Base-by-base conservation (phyloP, 441 rosid species). In the Eruca vesicaria region DNA sequence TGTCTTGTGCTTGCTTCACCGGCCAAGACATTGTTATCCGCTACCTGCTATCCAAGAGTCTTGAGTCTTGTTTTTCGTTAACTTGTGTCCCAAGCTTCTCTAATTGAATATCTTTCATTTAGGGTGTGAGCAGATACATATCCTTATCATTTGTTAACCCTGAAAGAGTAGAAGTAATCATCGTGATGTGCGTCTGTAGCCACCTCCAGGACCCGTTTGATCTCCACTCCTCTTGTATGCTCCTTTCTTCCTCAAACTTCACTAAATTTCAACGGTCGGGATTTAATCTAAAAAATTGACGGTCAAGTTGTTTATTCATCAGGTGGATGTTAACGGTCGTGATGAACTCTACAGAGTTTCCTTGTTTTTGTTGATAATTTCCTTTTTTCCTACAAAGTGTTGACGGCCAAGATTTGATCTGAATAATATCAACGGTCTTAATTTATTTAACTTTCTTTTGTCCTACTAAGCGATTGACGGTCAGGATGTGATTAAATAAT, bases 31-130 rank as follows among this genome's bases (percentile, higher is more conserved):
- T 81, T 43, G 64, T 88, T 93, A 80, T 82, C 96, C 85, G 72
- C 82, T 36, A 89, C 88, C 83, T 86, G 69, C 89, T 38, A 90
- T 88, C 95, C 96, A 83, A 31, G 97, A 97, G 0, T 61, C 73
- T 4, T 2, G 91, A 84, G 48, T 64, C 79, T 83, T 89, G 95
- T 48, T 59, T 72, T 59, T 84, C 89, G 26, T 50, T 10, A 71
- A 86, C 58, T 33, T 62, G 57, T 10, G 81, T 69, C 5, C 63
- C 60, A 28, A 9, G 57, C 21, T 18, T 43, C 76, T 6, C 91
- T 92, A 32, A 50, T 12, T 1, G 65, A 52, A 43, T 65, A 16
- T 57, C 57, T 84, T 69, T 84, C 86, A 28, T 12, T 50, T 79
- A 78, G 38, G 28, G 82, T 80, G 68, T 86, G 15, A 84, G 84